Percentiles rank a stretch among this genome's conserved stretches.
Evolutionary conservation across 2,329 filamentous ascomycete species (phyloP).

Genomic region (Taxawa tesnikishii): DNA sequence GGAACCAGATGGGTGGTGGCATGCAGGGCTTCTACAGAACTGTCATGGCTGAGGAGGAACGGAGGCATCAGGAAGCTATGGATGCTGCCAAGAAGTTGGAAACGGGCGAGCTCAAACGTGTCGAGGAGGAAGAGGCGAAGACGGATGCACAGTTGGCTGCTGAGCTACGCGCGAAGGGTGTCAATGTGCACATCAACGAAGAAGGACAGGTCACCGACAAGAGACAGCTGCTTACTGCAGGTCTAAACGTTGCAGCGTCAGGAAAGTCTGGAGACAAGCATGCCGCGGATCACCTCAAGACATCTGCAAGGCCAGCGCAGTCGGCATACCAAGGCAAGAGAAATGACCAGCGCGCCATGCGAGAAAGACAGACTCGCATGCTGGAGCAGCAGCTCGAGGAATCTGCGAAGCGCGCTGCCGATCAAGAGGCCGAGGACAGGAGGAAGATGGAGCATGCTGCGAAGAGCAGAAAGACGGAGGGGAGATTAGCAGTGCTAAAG

Average conservation of each 20-base stretch:
- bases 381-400: slow-evolving; percentile 66
- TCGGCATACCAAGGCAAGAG: slow-evolving; percentile 15
- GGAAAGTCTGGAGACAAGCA: slow-evolving; percentile 11
- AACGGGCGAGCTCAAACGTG: slow-evolving; percentile 19
- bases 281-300: slow-evolving; percentile 18
- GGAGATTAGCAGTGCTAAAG: slow-evolving; percentile 66
- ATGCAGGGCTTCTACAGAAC: slow-evolving; percentile 72
- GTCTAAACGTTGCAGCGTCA: slow-evolving; percentile 53
- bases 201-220: slow-evolving; percentile 77
- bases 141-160: slow-evolving; percentile 51
- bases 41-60: slow-evolving; percentile 58
- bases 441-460: slow-evolving; percentile 49
- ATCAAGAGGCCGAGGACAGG: slow-evolving; percentile 56
- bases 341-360: slow-evolving; percentile 45
- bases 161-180: slow-evolving; percentile 52
- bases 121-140: slow-evolving; percentile 23
- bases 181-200: slow-evolving; percentile 61
- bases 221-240: slow-evolving; percentile 63
- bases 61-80: slow-evolving; percentile 55
- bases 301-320: slow-evolving; percentile 11
- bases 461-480: slow-evolving; percentile 68
- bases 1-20: slow-evolving; percentile 47
- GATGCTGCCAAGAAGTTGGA: slow-evolving; percentile 45
- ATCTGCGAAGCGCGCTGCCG: slow-evolving; percentile 57
- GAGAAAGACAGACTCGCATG: slow-evolving; percentile 68